Conservation (phyloP, 1,284 basidiomycete genomes). For the Marasmius sp. region DNA sequence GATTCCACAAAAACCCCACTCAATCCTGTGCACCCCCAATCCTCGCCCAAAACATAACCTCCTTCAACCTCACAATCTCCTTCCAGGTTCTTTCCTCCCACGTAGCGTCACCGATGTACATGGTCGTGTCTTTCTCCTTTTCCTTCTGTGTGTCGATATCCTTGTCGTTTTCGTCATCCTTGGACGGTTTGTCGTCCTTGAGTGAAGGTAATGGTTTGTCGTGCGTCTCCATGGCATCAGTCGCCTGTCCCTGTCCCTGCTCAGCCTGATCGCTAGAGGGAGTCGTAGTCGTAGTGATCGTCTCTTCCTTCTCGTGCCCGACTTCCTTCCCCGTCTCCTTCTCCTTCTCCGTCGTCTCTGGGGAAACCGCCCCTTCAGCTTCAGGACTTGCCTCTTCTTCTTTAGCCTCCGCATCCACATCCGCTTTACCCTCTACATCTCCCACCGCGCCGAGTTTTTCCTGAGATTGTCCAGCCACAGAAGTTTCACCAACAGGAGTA, state of each 20-base stretch:
- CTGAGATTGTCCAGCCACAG: background rate
- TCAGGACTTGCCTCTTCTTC: constrained; percentile 14
- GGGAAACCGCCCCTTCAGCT: too few species aligned
- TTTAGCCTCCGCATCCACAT: too few species aligned
- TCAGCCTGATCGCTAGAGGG: too few species aligned
- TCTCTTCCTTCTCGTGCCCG: too few species aligned
- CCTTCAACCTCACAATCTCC: constrained; percentile 76
- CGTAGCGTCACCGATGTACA: constrained; percentile 60
- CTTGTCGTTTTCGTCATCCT: constrained; percentile 19
- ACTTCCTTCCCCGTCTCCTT: too few species aligned
- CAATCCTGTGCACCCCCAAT: constrained; percentile 52
- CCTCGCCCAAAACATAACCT: constrained; percentile 89
- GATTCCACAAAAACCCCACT: background rate
- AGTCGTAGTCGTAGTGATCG: too few species aligned
- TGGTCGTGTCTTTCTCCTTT: constrained; percentile 26
- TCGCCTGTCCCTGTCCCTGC: too few species aligned
- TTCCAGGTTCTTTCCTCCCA: constrained; percentile 94
- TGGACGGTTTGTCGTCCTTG: too few species aligned
- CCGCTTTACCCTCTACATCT: background rate
- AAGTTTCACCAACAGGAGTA: background rate
- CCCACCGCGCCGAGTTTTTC: background rate
- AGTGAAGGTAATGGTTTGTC: too few species aligned
- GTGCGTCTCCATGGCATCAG: too few species aligned
- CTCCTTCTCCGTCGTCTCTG: too few species aligned
- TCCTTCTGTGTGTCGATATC: background rate